Evolutionary conservation across 495 filamentous ascomycete species (phyloP).

Genomic region (Glutinoglossum americanum): DNA sequence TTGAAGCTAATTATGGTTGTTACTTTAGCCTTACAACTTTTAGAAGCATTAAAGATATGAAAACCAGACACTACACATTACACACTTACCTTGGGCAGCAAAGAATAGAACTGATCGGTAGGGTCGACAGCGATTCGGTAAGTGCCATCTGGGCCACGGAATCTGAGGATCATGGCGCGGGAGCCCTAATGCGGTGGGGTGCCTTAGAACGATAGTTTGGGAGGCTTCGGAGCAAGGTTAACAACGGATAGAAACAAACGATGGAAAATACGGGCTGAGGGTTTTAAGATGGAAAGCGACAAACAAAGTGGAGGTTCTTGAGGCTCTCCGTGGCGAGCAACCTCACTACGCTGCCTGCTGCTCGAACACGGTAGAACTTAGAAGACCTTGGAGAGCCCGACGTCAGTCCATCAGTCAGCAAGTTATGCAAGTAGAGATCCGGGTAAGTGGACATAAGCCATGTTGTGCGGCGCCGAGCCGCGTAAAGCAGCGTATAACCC

Average conservation of each 20-base stretch:
- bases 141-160: conserved; percentile 49
- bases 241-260: neutral
- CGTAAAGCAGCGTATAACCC: too few species aligned
- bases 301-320: neutral
- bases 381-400: neutral
- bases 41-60: neutral
- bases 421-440: neutral
- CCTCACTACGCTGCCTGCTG: neutral
- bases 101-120: conserved; percentile 26
- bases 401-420: neutral
- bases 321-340: neutral
- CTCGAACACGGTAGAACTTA: neutral
- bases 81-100: conserved; percentile 25
- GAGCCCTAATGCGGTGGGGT: neutral
- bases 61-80: conserved; percentile 22
- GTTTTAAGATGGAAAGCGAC: neutral
- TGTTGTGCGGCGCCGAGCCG: too few species aligned
- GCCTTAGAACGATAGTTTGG: neutral
- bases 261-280: neutral
- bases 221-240: neutral
- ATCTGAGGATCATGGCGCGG: conserved; percentile 39
- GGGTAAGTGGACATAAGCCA: neutral
- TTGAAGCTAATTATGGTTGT: conserved; percentile 24
- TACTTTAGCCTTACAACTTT: conserved; percentile 2
- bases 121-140: conserved; percentile 43